Conservation (phyloP, 2,329 filamentous ascomycete species). For the Phoma sp. region DNA sequence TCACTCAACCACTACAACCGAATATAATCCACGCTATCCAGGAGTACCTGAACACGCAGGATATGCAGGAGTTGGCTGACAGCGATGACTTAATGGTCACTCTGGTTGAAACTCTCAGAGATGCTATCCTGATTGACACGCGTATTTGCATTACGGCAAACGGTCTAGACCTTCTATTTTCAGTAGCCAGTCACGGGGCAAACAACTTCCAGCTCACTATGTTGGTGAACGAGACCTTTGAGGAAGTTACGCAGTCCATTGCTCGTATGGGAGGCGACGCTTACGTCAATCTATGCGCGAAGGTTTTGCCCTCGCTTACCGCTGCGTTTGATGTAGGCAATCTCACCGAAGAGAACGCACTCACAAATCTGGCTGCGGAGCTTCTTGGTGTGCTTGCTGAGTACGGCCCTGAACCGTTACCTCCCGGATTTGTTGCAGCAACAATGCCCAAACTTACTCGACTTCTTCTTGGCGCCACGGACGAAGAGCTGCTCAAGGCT, state of each 20-base stretch:
- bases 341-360: slow-evolving; percentile 80
- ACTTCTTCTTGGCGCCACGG: slow-evolving; percentile 80
- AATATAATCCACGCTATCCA: slow-evolving; percentile 66
- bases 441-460: slow-evolving; percentile 86
- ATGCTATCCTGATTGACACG: slow-evolving; percentile 81
- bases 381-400: slow-evolving; percentile 81
- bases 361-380: slow-evolving; percentile 87
- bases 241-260: slow-evolving; percentile 78
- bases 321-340: slow-evolving; percentile 88
- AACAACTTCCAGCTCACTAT: slow-evolving; percentile 90
- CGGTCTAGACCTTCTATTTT: slow-evolving; percentile 83
- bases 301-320: slow-evolving; percentile 85
- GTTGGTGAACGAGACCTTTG: slow-evolving; percentile 87
- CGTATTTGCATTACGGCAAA: slow-evolving; percentile 75
- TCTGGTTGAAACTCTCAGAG: slow-evolving; percentile 82
- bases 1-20: slow-evolving; percentile 64
- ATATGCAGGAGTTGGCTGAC: slow-evolving; percentile 82
- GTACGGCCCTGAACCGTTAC: slow-evolving; percentile 83
- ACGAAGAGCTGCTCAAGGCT: slow-evolving; percentile 86
- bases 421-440: slow-evolving; percentile 81
- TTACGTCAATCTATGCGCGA: slow-evolving; percentile 80
- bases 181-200: slow-evolving; percentile 85
- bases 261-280: slow-evolving; percentile 67
- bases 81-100: slow-evolving; percentile 92
- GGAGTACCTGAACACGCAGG: slow-evolving; percentile 78